A percentile compares a stretch with the other conserved stretches of the same genome.
These are phyloP conservation scores for Stephanocyclus meneghinianus DNA, from an alignment of 352 stramenopile species.

Conservation along the genomic window DNA sequence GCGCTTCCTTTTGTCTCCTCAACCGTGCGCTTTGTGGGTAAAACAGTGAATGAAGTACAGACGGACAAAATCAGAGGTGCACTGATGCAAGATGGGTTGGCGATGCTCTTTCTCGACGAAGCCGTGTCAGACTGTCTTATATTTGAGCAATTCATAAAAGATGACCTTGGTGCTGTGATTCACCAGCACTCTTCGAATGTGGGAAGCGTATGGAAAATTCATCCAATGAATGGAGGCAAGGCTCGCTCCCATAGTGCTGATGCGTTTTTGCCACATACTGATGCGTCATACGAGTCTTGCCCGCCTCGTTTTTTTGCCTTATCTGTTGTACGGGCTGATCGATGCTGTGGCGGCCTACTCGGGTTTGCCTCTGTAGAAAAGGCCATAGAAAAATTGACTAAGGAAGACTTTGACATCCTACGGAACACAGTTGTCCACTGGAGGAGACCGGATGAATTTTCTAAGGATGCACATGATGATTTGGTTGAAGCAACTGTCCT, in stretches of 20 bases:
- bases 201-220: constrained; percentile 1
- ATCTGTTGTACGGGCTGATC: neutral
- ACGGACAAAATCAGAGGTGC: neutral
- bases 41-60: neutral
- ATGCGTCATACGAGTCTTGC: neutral
- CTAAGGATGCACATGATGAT: neutral
- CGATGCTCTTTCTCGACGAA: neutral
- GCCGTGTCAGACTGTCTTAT: neutral
- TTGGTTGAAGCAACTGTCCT: neutral
- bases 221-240: neutral
- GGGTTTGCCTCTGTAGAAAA: neutral
- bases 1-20: neutral
- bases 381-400: neutral
- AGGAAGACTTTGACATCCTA: neutral
- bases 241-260: neutral
- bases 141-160: neutral
- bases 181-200: neutral
- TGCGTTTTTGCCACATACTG: neutral
- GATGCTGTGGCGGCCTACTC: neutral
- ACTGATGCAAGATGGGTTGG: neutral
- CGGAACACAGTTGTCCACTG: neutral
- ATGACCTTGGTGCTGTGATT: neutral
- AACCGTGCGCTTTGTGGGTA: neutral
- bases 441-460: neutral
- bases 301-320: neutral